phyloP scores from a whole-genome alignment of 1,284 basidiomycete genomes.

The Boletus nobilissimus region DNA sequence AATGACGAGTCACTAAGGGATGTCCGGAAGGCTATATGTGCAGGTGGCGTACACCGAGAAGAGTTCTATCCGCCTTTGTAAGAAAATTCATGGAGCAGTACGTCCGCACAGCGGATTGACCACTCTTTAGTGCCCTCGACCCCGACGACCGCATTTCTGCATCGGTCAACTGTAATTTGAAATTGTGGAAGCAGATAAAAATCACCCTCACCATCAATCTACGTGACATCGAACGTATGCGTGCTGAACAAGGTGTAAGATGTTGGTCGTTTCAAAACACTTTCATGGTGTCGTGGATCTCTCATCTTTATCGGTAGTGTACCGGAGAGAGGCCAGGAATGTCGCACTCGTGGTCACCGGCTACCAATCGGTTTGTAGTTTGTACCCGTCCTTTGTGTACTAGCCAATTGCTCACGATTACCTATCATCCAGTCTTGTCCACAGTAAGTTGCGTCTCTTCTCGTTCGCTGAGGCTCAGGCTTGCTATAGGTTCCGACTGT shows the following conservation, averaged over 20 bases:
- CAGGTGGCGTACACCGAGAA: not conserved
- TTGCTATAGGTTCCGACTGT: slow-evolving; percentile 29
- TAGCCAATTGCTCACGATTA: slow-evolving; percentile 13
- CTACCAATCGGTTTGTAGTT: slow-evolving; percentile 4
- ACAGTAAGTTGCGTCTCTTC: slow-evolving; percentile 1
- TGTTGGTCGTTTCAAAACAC: slow-evolving; percentile 28
- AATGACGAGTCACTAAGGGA: not conserved
- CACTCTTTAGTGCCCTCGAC: slow-evolving; percentile 13
- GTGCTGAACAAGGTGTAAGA: slow-evolving; percentile 11
- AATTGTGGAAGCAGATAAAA: not conserved
- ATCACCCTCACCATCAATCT: slow-evolving; percentile 16
- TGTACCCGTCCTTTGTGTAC: not conserved
- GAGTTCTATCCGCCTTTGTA: slow-evolving; percentile 21
- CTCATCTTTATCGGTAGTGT: slow-evolving; percentile 13
- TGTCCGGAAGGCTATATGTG: not conserved
- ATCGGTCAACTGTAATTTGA: not conserved
- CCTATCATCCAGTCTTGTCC: slow-evolving; percentile 24
- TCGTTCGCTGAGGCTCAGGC: not conserved
- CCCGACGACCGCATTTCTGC: slow-evolving; percentile 10
- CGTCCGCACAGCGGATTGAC: too few relatives aligned
- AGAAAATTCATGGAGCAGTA: not conserved
- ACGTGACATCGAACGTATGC: slow-evolving; percentile 4
- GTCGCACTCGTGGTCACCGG: slow-evolving; percentile 24
- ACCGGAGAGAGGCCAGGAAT: slow-evolving; percentile 26
- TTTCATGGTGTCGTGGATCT: not conserved